Conservation (phyloP, 1,284 basidiomycete species). For the Pseudomicrostroma phylloplanum region DNA sequence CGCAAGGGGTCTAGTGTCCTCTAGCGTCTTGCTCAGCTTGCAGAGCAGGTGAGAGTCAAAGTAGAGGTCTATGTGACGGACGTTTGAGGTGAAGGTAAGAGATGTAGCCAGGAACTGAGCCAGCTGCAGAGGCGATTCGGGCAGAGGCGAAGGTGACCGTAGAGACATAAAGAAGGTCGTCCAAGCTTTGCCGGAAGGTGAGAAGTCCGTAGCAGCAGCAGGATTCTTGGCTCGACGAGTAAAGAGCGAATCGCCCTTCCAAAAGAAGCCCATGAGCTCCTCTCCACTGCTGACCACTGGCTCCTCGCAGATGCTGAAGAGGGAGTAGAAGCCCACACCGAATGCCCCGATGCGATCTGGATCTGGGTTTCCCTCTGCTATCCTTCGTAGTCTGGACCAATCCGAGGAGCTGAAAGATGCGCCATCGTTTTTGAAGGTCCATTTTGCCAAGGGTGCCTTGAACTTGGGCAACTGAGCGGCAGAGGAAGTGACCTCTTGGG, state of each 20-base stretch:
- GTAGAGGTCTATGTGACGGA: conserved; percentile 62
- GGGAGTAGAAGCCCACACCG: conserved; percentile 57
- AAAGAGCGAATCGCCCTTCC: conserved; percentile 57
- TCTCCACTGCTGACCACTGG: conserved; percentile 85
- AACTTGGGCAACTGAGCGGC: conserved; percentile 46
- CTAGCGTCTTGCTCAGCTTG: conserved; percentile 64
- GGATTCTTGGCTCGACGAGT: conserved; percentile 32
- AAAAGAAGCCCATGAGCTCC: conserved; percentile 85
- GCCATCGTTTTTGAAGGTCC: conserved; percentile 76
- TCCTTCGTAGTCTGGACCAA: conserved; percentile 46
- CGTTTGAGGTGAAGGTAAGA: conserved; percentile 84
- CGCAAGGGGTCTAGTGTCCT: conserved; percentile 57
- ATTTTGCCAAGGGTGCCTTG: conserved; percentile 51
- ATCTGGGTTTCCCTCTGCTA: conserved; percentile 56
- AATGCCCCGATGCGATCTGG: conserved; percentile 55
- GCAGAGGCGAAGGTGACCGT: conserved; percentile 75
- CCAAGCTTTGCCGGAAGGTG: conserved; percentile 58
- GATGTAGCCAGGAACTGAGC: conserved; percentile 84
- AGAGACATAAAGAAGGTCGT: conserved; percentile 86
- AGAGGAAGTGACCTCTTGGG: conserved; percentile 12
- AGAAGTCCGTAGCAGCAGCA: conserved; percentile 16
- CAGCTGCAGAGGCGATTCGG: conserved; percentile 72
- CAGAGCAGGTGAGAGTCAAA: conserved; percentile 69
- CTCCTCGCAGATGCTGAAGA: conserved; percentile 62
- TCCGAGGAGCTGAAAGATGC: conserved; percentile 44